Evolutionary conservation across 164 flowering plant species (phyloP).

Genomic region (Nymphaea thermarum): DNA sequence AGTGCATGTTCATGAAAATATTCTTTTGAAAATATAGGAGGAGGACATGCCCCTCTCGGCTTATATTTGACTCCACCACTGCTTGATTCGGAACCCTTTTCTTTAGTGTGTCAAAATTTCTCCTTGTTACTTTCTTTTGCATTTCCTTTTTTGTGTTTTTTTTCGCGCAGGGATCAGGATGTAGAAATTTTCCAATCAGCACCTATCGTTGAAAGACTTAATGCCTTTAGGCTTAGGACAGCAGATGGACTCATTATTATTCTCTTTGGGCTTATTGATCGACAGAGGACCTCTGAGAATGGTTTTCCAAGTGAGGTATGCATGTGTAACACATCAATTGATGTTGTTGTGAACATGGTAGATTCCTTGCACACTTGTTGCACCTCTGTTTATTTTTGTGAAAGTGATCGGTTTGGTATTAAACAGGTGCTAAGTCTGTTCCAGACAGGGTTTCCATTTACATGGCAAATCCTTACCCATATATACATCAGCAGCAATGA

Average conservation of each 20-base stretch:
- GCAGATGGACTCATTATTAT: not conserved
- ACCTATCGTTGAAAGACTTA: not conserved
- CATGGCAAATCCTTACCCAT: not conserved
- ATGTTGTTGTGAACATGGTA: not conserved
- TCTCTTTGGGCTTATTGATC: not conserved
- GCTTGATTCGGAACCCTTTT: too few relatives aligned
- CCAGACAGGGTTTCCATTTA: not conserved
- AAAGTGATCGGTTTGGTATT: not conserved
- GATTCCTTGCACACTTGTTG: not conserved
- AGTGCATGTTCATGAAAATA: not conserved
- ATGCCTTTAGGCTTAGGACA: not conserved
- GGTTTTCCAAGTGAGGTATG: not conserved
- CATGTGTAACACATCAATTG: not conserved
- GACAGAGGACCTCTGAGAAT: not conserved
- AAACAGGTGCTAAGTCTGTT: not conserved
- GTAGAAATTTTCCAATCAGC: not conserved
- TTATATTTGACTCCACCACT: too few relatives aligned
- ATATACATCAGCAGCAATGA: not conserved
- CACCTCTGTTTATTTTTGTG: not conserved
- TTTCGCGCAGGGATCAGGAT: not conserved
- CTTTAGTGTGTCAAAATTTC: not conserved
- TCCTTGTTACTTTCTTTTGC: not conserved
- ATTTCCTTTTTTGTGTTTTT: not conserved
- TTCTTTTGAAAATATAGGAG: too few relatives aligned
- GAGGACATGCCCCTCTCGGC: too few relatives aligned